Evolutionary conservation across 306 rosid genomes (phyloP), one percentile per base, ranked within the genome.

Genomic region (Trifolium fragiferum): DNA sequence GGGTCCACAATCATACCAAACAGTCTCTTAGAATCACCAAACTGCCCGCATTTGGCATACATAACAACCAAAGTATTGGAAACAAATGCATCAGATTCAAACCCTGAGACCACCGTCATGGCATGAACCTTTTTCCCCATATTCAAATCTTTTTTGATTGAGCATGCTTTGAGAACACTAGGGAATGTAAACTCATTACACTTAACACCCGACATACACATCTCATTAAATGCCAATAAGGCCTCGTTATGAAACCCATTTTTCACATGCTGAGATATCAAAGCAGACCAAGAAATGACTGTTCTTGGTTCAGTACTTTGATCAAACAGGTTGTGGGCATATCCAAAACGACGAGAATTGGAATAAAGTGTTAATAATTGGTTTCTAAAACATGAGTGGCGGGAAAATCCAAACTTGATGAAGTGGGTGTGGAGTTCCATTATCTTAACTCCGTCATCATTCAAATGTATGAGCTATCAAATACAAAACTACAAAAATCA

Each of bases 221-320:
- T 86, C 59, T 86, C 92, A 72, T 35, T 63, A 76, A 89, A 93
- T 49, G 89, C 81, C 57, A 70, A 84, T 51, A 86, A 25, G 61
- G 97, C 96, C 67, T 89, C 93, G 63, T 46, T 75, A 38, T 78
- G 84, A 76, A 85, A 70, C 75, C 95, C 92, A 83, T 83, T 87
- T 77, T 86, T 87, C 49, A 78, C 90, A 82, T 84, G 86, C n/a
- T 95, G 91, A 71, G 97, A 90, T 80, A 93, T 84, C 85, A 87
- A 82, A 76, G 98, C 91, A 82, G 87, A 89, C 97, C 92, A 89
- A 80, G 92, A 82, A 80, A 89, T 89, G 63, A 87, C 86, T 57
- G 82, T 76, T 83, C 82, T 92, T 35, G 84, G 88, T 75, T 86
- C 91, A 14, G 87, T 2, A 86, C 88, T 74, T 79, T 78, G 81